Evolutionary conservation across 2,329 filamentous ascomycete genomes (phyloP), one percentile per base, ranked within the genome.

Genomic region (Ophiostoma sp.): DNA sequence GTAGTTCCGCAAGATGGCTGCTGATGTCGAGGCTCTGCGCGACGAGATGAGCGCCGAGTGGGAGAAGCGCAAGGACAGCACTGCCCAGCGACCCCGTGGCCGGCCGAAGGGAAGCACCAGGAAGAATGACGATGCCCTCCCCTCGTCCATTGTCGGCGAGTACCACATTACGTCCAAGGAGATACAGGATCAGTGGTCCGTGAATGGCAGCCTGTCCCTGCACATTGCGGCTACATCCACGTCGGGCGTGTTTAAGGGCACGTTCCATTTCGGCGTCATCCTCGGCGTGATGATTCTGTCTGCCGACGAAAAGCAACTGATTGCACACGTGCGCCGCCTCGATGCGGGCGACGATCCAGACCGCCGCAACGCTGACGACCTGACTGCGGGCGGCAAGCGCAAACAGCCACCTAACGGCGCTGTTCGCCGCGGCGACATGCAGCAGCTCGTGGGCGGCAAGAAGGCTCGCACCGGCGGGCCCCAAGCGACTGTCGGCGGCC

Each of bases 251-350:
- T 78, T 75, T 72, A 72, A 76, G 70, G 76, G 72, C 52, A 72
- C 74, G 20, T 77, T 79, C 65, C 72, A 79, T 69, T 77, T 78
- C 71, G 75, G 78, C 23, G 70, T 77, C 35, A 44, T 78, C 4
- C 72, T 77, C 35, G 77, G 77, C 52, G 72, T 76, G 31, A 77
- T 78, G 75, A 69, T 77, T 3, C 67, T 77, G 17, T 74, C 75
- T 2, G 71, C 71, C 31, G 73, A 76, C 69, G 71, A 76, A 71
- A 70, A 72, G 36, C 67, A 71, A 48, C 67, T 78, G 11, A 70
- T 76, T 13, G 64, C 65, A 67, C 76, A 78, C 70, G 74, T 75
- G 70, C 71, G 72, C 65, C 71, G 70, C 10, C 72, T 75, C 62
- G 74, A 74, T 20, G 72, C 72, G 62, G 73, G 73, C 36, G 73